Evolutionary conservation across 257 asterid genomes (phyloP), one percentile per base, ranked within the genome.

Genomic region (Nemophila menziesii): DNA sequence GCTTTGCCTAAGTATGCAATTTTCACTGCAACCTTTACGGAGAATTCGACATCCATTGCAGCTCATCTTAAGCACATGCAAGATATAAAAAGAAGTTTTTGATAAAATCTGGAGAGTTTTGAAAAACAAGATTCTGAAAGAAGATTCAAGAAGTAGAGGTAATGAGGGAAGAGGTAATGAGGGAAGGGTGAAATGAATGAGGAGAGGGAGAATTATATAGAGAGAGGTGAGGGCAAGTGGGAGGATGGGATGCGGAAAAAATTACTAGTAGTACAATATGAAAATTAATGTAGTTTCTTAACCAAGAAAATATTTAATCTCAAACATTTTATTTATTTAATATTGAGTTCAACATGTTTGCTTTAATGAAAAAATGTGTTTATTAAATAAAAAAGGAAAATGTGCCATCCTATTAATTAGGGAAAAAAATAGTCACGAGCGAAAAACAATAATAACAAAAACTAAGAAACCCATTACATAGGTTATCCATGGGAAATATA

Each of bases 41-140:
- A 83, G 81, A 39, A 79, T 73, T 47, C 93, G 70, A 40, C 95
- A 83, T 5, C 95, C 95, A 44, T 77, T 83, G 72, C 95, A 83
- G 19, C 95, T 83, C 90, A 82, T 79, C n/a, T 39, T 49, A 29
- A 20, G 20, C 53, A 44, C 63, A 55, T 62, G 26, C 20, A 55
- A 54, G 11, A 23, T 1, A 15, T 29, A 29, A 24, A 24, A 24
- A 9, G 12, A 29, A 29, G 6, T 9, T 24, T 24, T 24, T 24
- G 9, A 5, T 2, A 13, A 29, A 29, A 29, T 29, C 36, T 26
- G 36, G 12, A 29, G 36, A 7, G 8, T 29, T 13, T 29, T 29
- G 36, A 29, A 29, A 2, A 2, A 29, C 3, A 29, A 45, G 42
- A 18, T 29, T 10, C 12, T 7, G 36, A 29, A 29, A 7, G 36